Percentiles rank a stretch among this genome's conserved stretches.
Evolutionary conservation across 1,284 basidiomycete genomes (phyloP).

Genomic region (Ceratorhiza oryzae-sativae): DNA sequence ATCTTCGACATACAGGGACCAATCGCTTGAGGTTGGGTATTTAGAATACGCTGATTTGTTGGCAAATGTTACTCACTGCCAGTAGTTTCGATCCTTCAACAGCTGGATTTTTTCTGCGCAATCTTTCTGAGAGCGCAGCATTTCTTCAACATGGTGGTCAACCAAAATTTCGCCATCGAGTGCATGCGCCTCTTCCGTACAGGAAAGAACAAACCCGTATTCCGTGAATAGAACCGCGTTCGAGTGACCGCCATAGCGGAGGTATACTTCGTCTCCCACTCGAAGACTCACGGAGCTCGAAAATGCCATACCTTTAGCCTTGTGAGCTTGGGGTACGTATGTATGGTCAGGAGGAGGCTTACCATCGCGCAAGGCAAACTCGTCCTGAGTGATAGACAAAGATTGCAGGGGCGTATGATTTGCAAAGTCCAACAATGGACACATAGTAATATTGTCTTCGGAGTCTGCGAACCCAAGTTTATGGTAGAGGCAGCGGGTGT

Average conservation of each 20-base stretch:
- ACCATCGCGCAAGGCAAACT: constrained; percentile 35
- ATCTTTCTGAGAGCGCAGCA: constrained; percentile 55
- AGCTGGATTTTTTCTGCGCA: constrained; percentile 58
- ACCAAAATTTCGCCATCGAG: constrained; percentile 67
- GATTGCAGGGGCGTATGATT: constrained; percentile 63
- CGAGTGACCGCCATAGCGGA: constrained; percentile 78
- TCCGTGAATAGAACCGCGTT: constrained; percentile 79
- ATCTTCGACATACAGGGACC: constrained; percentile 70
- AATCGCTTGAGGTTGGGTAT: constrained; percentile 60
- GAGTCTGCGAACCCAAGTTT: constrained; percentile 62
- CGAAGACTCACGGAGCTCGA: constrained; percentile 48
- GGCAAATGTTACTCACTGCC: constrained; percentile 62
- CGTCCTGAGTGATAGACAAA: constrained; percentile 19
- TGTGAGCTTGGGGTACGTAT: constrained; percentile 38
- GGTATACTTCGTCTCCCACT: constrained; percentile 67
- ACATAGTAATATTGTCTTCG: constrained; percentile 77
- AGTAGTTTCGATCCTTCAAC: constrained; percentile 70
- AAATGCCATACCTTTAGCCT: constrained; percentile 17
- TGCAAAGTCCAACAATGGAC: constrained; percentile 85
- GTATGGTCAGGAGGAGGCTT: not conserved
- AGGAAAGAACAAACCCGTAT: constrained; percentile 75
- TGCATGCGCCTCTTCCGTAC: constrained; percentile 50
- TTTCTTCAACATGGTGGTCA: constrained; percentile 60
- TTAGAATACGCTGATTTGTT: constrained; percentile 39
- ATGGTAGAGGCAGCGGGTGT: constrained; percentile 85